Evolutionary conservation across 129 eudicot genomes (phyloP), one percentile per base, ranked within the genome.

Genomic region (Artemisia annua): DNA sequence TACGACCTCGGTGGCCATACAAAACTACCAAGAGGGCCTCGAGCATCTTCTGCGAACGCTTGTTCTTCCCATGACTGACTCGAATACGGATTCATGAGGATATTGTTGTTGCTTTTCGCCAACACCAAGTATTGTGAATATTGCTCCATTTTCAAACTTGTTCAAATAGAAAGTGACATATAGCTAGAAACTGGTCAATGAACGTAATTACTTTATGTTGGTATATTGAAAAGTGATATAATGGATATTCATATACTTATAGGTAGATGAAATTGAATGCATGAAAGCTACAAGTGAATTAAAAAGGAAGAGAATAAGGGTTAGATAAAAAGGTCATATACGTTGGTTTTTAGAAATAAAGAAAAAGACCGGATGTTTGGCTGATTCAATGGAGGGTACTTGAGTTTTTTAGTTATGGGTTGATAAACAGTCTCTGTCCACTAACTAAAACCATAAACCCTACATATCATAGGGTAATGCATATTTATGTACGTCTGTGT

Each of bases 1-100:
- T 88, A 88, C 50, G 90, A 88, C 62, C 95, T 83, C 4, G 95
- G 95, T 18, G 95, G 95, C 95, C 95, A 88, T 5, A 81, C 70
- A 11, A 83, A 84, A 7, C 83, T 81, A 0, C 92, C 91, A 11
- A 80, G 79, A 1, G 83, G 83, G 3, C 91, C 91, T 20, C 73
- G 66, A 35, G 80, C 83, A 63, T 83, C 91, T 62, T 83, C 84
- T 0, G 80, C 88, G 11, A 83, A 83, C 10, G 85, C 89, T 32
- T 84, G 73, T 44, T 84, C 87, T 64, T 88, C 86, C 83, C 87
- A 82, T 6, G 86, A 80, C 28, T 66, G 68, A 53, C 55, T 5
- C 1, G 82, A 69, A 57, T 35, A 79, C 11, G 82, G 69, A 39
- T 79, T 79, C 65, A 75, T 53, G 9, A 72, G 70, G 44, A 67